Evolutionary conservation across 805 yeast genomes (phyloP).

Genomic region (Wickerhamiella spandovensis): DNA sequence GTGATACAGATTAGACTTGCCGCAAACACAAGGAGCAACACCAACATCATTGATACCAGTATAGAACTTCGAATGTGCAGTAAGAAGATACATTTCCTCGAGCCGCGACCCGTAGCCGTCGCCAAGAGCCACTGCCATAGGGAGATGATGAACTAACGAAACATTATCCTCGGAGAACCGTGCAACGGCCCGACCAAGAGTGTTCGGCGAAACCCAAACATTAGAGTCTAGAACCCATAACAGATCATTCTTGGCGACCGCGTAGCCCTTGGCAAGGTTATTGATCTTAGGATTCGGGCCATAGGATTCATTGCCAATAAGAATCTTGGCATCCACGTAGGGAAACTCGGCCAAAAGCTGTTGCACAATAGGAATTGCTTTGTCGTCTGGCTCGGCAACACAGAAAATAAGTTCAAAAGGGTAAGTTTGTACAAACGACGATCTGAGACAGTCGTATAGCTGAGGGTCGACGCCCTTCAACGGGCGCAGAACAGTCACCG

Average conservation of each 20-base stretch:
- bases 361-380: slow-evolving; percentile 46
- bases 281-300: slow-evolving; percentile 89
- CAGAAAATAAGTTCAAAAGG: slow-evolving; percentile 71
- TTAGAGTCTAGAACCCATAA: slow-evolving; percentile 81
- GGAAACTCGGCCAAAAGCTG: slow-evolving; percentile 41
- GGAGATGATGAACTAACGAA: slow-evolving; percentile 69
- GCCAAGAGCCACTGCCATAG: slow-evolving; percentile 25
- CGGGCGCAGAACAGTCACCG: slow-evolving; percentile 71
- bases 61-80: slow-evolving; percentile 79
- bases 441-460: slow-evolving; percentile 49
- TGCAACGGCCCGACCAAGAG: slow-evolving; percentile 49
- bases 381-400: slow-evolving; percentile 49
- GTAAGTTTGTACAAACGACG: slow-evolving; percentile 56
- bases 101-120: slow-evolving; percentile 46
- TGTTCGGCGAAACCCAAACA: slow-evolving; percentile 59
- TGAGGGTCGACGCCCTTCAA: slow-evolving; percentile 76
- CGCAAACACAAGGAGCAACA: slow-evolving; percentile 82
- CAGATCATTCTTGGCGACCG: slow-evolving; percentile 52
- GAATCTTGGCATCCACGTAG: slow-evolving; percentile 40
- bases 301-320: slow-evolving; percentile 37
- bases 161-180: slow-evolving; percentile 31
- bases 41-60: slow-evolving; percentile 60
- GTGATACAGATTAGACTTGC: slow-evolving; percentile 71
- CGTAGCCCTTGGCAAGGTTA: slow-evolving; percentile 71
- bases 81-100: slow-evolving; percentile 74